These are phyloP conservation scores for Botrytis sinoallii DNA, from an alignment of 2,329 filamentous ascomycete species.

Conservation along the genomic window DNA sequence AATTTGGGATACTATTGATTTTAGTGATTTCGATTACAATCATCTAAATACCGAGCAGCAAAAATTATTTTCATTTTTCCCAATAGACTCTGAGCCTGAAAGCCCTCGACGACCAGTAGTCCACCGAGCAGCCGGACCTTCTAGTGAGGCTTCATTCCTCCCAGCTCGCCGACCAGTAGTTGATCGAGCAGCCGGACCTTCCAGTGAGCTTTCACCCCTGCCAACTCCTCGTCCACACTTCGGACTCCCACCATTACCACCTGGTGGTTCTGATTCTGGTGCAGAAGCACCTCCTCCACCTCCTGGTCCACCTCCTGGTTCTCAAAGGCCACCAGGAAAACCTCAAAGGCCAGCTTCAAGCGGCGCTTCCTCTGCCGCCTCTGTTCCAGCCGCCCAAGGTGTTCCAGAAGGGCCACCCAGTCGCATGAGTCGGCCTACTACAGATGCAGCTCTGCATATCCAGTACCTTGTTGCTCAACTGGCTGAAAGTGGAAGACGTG, in stretches of 20 bases:
- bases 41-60: background rate
- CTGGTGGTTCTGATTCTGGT: background rate
- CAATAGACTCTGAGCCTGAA: background rate
- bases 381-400: background rate
- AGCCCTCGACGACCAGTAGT: background rate
- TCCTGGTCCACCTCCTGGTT: background rate
- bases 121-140: background rate
- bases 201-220: background rate
- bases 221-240: background rate
- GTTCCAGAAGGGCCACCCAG: background rate
- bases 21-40: constrained; percentile 8
- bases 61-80: constrained; percentile 12
- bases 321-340: background rate
- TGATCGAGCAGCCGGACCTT: background rate
- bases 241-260: background rate
- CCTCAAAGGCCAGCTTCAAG: too few relatives aligned
- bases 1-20: constrained; percentile 14
- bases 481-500: background rate
- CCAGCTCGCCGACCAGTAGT: background rate
- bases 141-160: background rate
- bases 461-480: constrained; percentile 10
- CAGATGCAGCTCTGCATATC: constrained; percentile 5
- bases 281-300: background rate
- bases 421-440: background rate
- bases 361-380: background rate